These are phyloP conservation scores for Phytophthora cryptogea DNA, from an alignment of 352 stramenopile genomes.

Conservation along the genomic window DNA sequence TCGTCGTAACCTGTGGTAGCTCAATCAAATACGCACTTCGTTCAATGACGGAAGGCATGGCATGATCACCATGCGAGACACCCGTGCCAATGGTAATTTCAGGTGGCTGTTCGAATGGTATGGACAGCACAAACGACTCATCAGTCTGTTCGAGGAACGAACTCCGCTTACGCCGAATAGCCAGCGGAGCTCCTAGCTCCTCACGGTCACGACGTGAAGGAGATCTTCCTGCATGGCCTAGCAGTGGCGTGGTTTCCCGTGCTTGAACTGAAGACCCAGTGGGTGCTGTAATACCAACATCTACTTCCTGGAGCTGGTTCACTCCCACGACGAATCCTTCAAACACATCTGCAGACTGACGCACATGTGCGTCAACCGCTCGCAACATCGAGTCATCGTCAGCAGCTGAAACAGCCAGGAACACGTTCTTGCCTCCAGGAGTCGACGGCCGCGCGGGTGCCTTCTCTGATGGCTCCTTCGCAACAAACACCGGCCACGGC, in stretches of 20 bases:
- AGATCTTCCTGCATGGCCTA: conserved; percentile 37
- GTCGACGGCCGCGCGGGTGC: conserved; percentile 7
- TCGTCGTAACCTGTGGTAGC: conserved; percentile 54
- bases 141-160: conserved; percentile 75
- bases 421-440: conserved; percentile 66
- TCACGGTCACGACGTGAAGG: conserved; percentile 27
- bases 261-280: conserved; percentile 31
- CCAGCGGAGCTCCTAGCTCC: conserved; percentile 23
- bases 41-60: conserved; percentile 41
- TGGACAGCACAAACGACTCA: conserved; percentile 81
- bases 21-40: conserved; percentile 83
- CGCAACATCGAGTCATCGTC: conserved; percentile 83
- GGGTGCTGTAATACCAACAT: conserved; percentile 4
- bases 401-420: conserved; percentile 73
- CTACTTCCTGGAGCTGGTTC: conserved; percentile 66
- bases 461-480: conserved; percentile 52
- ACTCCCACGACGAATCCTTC: conserved; percentile 86
- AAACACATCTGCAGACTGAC: conserved; percentile 58
- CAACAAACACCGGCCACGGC: conserved; percentile 80
- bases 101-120: conserved; percentile 63
- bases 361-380: conserved; percentile 56
- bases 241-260: conserved; percentile 60
- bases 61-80: conserved; percentile 17
- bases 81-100: conserved; percentile 19
- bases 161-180: conserved; percentile 64